A percentile compares a stretch with the other conserved stretches of the same genome.
These are phyloP conservation scores for Sugiyamaella smithiae DNA, from an alignment of 805 yeast species.

Conservation along the genomic window DNA sequence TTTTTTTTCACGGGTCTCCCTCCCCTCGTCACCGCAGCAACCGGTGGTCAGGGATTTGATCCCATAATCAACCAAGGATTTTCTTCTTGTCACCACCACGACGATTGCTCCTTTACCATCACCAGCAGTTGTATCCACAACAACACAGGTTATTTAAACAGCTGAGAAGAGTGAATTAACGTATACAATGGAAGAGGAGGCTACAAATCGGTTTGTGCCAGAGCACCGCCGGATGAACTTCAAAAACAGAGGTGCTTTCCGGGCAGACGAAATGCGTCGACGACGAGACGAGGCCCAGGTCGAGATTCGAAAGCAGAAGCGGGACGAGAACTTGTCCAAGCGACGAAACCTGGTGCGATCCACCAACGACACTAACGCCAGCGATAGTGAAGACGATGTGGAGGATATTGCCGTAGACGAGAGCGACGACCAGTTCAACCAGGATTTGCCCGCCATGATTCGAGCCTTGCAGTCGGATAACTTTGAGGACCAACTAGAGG, in stretches of 20 bases:
- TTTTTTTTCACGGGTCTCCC: too few relatives aligned
- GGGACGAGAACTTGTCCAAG: constrained; percentile 92
- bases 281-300: constrained; percentile 97
- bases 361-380: constrained; percentile 34
- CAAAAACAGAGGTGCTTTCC: constrained; percentile 91
- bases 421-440: constrained; percentile 28
- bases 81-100: not conserved
- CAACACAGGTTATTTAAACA: not conserved
- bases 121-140: too few relatives aligned
- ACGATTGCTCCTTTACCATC: not conserved
- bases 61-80: not conserved
- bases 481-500: constrained; percentile 75
- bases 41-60: constrained; percentile 6
- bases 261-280: constrained; percentile 94
- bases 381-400: constrained; percentile 51
- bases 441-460: constrained; percentile 83
- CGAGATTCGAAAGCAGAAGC: constrained; percentile 90
- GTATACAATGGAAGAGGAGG: constrained; percentile 25
- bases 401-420: constrained; percentile 43
- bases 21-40: constrained; percentile 3
- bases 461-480: constrained; percentile 72
- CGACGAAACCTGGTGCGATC: constrained; percentile 71
- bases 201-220: constrained; percentile 67
- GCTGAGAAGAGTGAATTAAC: not conserved
- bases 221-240: constrained; percentile 96